Conservation (phyloP, 2,329 filamentous ascomycete species). For the Colletotrichum coccodes region DNA sequence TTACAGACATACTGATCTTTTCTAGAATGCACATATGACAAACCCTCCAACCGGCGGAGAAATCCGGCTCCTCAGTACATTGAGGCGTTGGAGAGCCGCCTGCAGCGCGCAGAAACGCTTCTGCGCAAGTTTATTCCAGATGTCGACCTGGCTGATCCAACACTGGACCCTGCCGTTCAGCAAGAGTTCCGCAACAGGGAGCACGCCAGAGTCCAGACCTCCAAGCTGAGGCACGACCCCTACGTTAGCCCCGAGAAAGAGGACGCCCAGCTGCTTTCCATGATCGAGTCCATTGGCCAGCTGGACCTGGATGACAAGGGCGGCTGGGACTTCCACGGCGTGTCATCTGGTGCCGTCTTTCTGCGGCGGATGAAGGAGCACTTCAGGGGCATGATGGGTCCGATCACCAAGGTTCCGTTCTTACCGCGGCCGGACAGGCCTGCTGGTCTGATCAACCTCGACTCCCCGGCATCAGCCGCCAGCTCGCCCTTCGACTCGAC, state of each 20-base stretch:
- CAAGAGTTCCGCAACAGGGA: constrained; percentile 72
- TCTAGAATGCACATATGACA: constrained; percentile 92
- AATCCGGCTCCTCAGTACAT: constrained; percentile 95
- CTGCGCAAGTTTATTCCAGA: constrained; percentile 84
- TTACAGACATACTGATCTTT: constrained; percentile 35
- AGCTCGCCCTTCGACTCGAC: constrained; percentile 72
- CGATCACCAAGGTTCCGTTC: constrained; percentile 69
- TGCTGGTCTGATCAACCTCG: constrained; percentile 66
- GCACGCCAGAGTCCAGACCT: constrained; percentile 57
- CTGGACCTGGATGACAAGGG: constrained; percentile 92
- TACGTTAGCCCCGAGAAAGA: constrained; percentile 54
- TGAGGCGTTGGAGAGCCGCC: constrained; percentile 83
- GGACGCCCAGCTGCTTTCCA: constrained; percentile 85
- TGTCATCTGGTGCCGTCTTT: constrained; percentile 92
- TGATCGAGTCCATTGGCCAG: constrained; percentile 93
- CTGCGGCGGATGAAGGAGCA: constrained; percentile 88
- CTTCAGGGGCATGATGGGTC: constrained; percentile 80
- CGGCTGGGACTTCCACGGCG: constrained; percentile 94
- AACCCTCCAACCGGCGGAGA: constrained; percentile 89
- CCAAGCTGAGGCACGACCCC: constrained; percentile 50
- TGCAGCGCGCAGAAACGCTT: constrained; percentile 85
- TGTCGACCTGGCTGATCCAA: constrained; percentile 85
- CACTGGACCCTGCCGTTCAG: constrained; percentile 80
- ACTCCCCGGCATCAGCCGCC: constrained; percentile 70
- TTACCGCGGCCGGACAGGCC: constrained; percentile 61